phyloP scores from a whole-genome alignment of 2,329 filamentous ascomycete genomes.

The Lachnellula cervina region DNA sequence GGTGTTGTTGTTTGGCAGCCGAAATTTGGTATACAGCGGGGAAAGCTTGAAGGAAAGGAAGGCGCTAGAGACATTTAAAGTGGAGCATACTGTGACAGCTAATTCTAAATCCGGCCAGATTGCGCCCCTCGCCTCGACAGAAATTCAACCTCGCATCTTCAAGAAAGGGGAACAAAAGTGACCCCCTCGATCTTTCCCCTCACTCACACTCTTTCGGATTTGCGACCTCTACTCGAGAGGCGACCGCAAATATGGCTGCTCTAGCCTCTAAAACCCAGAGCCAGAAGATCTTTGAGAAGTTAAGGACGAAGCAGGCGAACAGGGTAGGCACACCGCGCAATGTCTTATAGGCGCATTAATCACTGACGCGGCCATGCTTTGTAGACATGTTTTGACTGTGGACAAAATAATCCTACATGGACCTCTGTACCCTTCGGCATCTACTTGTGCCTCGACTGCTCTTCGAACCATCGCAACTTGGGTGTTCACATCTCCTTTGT shows the following conservation, averaged over 20 bases:
- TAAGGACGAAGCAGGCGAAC: conserved; percentile 91
- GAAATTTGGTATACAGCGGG: conserved; percentile 6
- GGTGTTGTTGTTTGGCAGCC: background rate
- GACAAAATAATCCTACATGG: conserved; percentile 97
- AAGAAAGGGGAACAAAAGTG: conserved; percentile 13
- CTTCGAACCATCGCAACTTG: conserved; percentile 92
- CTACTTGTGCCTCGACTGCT: conserved; percentile 97
- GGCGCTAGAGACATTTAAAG: background rate
- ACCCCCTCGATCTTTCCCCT: background rate
- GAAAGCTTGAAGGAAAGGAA: conserved; percentile 4
- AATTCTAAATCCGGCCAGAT: background rate
- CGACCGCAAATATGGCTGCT: conserved; percentile 48
- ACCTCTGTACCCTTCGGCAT: conserved; percentile 96
- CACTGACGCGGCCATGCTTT: conserved; percentile 13
- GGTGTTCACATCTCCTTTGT: conserved; percentile 99
- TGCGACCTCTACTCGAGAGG: background rate
- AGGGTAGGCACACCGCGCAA: conserved; percentile 56
- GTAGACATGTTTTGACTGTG: conserved; percentile 96
- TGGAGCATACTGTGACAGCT: background rate
- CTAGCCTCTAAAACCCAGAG: conserved; percentile 90
- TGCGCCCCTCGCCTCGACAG: conserved; percentile 11
- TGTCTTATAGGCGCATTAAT: conserved; percentile 17
- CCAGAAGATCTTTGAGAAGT: conserved; percentile 94
- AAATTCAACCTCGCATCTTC: conserved; percentile 7
- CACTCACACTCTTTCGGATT: background rate